phyloP scores from a whole-genome alignment of 495 filamentous ascomycete genomes.

The Penicillium ochrochloron region DNA sequence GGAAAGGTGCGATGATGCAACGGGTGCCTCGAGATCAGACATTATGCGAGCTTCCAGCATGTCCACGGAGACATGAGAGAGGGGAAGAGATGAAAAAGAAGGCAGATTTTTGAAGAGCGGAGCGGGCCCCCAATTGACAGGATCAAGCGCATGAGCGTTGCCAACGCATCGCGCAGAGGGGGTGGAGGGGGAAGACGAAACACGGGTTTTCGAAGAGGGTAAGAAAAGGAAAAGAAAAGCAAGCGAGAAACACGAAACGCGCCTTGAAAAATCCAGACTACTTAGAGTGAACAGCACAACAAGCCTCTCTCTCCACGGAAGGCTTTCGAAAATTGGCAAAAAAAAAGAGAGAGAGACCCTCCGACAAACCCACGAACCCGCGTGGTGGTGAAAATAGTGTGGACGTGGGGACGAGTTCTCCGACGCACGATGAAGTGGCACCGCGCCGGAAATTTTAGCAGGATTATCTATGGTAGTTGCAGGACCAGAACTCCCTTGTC shows the following conservation, averaged over 20 bases:
- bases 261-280: neutral
- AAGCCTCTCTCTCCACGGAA: neutral
- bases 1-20: neutral
- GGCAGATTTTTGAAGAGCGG: neutral
- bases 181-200: neutral
- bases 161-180: neutral
- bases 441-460: constrained; percentile 7
- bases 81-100: neutral
- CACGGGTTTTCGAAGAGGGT: neutral
- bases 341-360: neutral
- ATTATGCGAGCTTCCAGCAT: neutral
- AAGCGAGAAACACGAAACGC: neutral
- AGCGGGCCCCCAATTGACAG: neutral
- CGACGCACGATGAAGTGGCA: constrained; percentile 12
- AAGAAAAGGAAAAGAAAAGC: neutral
- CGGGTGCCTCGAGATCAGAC: neutral
- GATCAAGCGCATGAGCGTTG: neutral
- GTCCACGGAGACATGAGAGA: neutral
- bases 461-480: neutral
- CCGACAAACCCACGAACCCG: constrained; percentile 2
- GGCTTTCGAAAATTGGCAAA: neutral
- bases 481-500: too few relatives aligned
- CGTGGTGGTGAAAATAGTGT: neutral
- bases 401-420: neutral
- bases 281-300: neutral